A percentile compares a stretch with the other conserved stretches of the same genome.
Evolutionary conservation across 306 rosid genomes (phyloP).

Genomic region (Purshia tridentata): DNA sequence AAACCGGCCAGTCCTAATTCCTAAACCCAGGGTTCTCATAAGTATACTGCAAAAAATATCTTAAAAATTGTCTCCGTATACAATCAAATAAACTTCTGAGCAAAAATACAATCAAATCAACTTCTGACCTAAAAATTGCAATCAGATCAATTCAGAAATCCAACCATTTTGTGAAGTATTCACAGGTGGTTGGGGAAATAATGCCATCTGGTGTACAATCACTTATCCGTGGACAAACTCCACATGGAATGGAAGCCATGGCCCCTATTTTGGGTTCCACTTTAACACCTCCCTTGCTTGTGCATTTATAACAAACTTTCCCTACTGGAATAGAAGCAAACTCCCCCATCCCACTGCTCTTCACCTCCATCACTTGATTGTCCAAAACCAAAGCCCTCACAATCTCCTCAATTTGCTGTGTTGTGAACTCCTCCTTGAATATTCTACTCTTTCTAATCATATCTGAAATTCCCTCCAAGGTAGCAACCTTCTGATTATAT

Average conservation of each 20-base stretch:
- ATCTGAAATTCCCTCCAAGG: conserved; percentile 46
- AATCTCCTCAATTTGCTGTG: conserved; percentile 55
- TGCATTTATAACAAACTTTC: conserved; percentile 57
- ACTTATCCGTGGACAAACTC: conserved; percentile 67
- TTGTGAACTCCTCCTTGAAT: conserved; percentile 34
- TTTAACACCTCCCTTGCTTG: conserved; percentile 40
- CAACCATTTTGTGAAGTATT: conserved; percentile 60
- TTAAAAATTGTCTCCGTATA: no score
- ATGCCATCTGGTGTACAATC: conserved; percentile 60
- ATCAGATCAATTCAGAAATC: conserved; percentile 42
- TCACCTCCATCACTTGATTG: conserved; percentile 48
- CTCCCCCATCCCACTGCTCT: conserved; percentile 64
- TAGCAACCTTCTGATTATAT: conserved; percentile 43
- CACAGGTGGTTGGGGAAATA: conserved; percentile 67
- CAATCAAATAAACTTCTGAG: no score
- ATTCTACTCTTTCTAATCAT: conserved; percentile 24
- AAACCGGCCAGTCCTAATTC: no score
- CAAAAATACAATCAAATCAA: no score
- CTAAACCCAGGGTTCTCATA: no score
- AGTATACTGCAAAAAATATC: no score
- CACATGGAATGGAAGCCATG: conserved; percentile 70
- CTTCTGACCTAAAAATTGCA: no score
- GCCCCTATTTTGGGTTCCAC: conserved; percentile 45
- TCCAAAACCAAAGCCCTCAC: conserved; percentile 60
- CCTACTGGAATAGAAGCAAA: conserved; percentile 54